A percentile compares a stretch with the other conserved stretches of the same genome.
These are phyloP conservation scores for Biscogniauxia sp. DNA, from an alignment of 2,329 filamentous ascomycete species.

Conservation along the genomic window DNA sequence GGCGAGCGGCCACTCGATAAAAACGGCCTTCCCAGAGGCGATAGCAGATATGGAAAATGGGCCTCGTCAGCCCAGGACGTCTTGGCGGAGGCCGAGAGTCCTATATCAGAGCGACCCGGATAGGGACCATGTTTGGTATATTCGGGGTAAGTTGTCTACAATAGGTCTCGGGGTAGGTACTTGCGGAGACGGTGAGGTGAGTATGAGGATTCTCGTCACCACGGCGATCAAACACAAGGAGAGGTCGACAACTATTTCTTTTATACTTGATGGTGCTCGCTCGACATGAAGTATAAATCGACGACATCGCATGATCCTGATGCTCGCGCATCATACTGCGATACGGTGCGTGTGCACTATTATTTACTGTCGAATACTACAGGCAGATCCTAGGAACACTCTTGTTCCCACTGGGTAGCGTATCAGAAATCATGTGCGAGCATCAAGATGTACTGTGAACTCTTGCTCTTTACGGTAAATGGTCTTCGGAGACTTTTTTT, in stretches of 20 bases:
- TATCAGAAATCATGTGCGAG: neutral
- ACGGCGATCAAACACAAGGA: neutral
- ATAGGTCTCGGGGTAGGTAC: neutral
- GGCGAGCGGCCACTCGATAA: too few relatives aligned
- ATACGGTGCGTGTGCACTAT: neutral
- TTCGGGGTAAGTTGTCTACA: neutral
- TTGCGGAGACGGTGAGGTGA: neutral
- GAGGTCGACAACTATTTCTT: neutral
- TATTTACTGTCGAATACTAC: neutral
- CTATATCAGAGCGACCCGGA: constrained; percentile 57
- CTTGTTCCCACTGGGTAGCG: neutral
- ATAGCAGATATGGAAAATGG: constrained; percentile 59
- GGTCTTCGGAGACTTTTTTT: constrained; percentile 12
- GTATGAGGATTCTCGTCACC: neutral
- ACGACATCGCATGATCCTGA: neutral
- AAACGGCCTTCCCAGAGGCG: constrained; percentile 39
- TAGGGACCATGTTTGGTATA: constrained; percentile 42
- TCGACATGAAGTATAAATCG: neutral
- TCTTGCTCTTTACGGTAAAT: constrained; percentile 20
- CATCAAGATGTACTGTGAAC: neutral
- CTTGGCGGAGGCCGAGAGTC: constrained; percentile 51
- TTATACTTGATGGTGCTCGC: neutral
- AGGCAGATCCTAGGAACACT: neutral
- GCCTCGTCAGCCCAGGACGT: constrained; percentile 53
- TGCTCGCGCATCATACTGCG: neutral